Evolutionary conservation across 805 yeast genomes (phyloP).

Genomic region (Metschnikowia baotianmanensis): DNA sequence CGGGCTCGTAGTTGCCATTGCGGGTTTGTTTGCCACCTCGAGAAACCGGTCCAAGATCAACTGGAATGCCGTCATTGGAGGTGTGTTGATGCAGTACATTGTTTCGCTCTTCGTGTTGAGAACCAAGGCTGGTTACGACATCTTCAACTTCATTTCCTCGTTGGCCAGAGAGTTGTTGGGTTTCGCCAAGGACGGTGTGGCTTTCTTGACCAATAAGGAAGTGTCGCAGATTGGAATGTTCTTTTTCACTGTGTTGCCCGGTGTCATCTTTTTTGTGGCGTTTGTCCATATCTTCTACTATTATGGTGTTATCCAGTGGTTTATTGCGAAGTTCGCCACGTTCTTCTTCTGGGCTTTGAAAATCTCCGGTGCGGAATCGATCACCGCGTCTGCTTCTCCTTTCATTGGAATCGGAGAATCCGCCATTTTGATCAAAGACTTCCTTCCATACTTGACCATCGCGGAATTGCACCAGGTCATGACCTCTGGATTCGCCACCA

Average conservation of each 20-base stretch:
- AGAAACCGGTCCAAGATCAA: slow-evolving; percentile 43
- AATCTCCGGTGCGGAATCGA: slow-evolving; percentile 63
- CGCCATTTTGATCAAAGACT: slow-evolving; percentile 58
- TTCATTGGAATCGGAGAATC: slow-evolving; percentile 66
- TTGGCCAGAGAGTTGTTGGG: slow-evolving; percentile 56
- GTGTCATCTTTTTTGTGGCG: slow-evolving; percentile 62
- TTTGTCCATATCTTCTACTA: slow-evolving; percentile 59
- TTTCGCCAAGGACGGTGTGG: slow-evolving; percentile 59
- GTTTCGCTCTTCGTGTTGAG: slow-evolving; percentile 60
- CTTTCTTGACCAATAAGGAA: slow-evolving; percentile 48
- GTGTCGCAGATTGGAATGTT: slow-evolving; percentile 45
- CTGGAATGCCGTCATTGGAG: slow-evolving; percentile 61
- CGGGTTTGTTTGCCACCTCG: slow-evolving; percentile 45
- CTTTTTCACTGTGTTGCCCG: slow-evolving; percentile 59
- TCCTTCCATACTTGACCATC: slow-evolving; percentile 54
- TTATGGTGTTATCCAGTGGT: slow-evolving; percentile 61
- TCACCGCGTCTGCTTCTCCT: slow-evolving; percentile 66
- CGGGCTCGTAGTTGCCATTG: slow-evolving; percentile 49
- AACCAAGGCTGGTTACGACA: slow-evolving; percentile 57
- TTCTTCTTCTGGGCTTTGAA: slow-evolving; percentile 60
- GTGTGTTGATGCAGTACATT: slow-evolving; percentile 57
- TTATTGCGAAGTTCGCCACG: slow-evolving; percentile 51
- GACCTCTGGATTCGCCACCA: slow-evolving; percentile 63
- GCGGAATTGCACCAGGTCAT: slow-evolving; percentile 63
- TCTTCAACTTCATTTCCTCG: slow-evolving; percentile 58